Evolutionary conservation across 2,329 filamentous ascomycete species (phyloP).

Genomic region (Penicillium sp.): DNA sequence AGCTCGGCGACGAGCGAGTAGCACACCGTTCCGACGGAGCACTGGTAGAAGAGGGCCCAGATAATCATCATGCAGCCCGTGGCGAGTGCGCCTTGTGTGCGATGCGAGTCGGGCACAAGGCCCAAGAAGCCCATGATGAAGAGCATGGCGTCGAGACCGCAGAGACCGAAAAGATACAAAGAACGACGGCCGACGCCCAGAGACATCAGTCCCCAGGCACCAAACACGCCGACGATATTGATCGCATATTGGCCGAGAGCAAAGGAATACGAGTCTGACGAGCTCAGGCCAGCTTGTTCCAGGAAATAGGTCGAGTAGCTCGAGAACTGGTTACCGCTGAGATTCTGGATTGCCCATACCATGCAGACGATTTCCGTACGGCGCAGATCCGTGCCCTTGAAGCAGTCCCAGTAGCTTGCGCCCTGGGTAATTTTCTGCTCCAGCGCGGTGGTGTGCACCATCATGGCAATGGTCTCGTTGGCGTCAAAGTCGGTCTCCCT

Average conservation of each 20-base stretch:
- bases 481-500: constrained; percentile 68
- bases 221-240: constrained; percentile 76
- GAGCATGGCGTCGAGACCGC: constrained; percentile 70
- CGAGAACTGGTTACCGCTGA: constrained; percentile 61
- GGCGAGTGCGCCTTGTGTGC: constrained; percentile 62
- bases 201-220: constrained; percentile 76
- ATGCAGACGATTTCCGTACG: constrained; percentile 71
- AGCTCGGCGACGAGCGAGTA: constrained; percentile 86
- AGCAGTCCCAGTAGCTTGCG: constrained; percentile 76
- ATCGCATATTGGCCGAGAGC: constrained; percentile 59
- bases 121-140: constrained; percentile 81
- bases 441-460: constrained; percentile 80
- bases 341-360: constrained; percentile 62
- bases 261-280: constrained; percentile 52
- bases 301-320: constrained; percentile 61
- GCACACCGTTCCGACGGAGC: constrained; percentile 82
- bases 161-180: constrained; percentile 72
- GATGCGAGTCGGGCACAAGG: constrained; percentile 60
- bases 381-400: constrained; percentile 71
- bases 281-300: constrained; percentile 52
- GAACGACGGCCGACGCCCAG: constrained; percentile 69
- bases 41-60: constrained; percentile 79
- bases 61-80: constrained; percentile 82
- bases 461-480: constrained; percentile 85
- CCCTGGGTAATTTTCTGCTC: constrained; percentile 72